Percentiles rank a stretch among this genome's conserved stretches.
Evolutionary conservation across 371 early-diverging fungal species (phyloP).

Genomic region (Lichtheimia ornata): DNA sequence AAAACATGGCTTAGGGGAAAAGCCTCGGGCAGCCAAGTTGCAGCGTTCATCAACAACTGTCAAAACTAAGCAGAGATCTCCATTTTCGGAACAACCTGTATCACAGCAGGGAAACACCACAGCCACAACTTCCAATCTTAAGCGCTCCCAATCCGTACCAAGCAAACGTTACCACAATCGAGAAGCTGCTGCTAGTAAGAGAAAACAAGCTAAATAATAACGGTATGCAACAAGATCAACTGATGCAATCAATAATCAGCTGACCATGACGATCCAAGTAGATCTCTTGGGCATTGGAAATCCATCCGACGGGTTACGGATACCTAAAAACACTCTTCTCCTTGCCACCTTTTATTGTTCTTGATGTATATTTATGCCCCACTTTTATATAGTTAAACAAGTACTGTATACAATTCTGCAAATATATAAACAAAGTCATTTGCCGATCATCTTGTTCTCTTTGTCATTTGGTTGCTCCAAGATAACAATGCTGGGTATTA

Average conservation of each 20-base stretch:
- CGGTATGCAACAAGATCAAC: too few species aligned
- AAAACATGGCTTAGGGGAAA: slow-evolving; percentile 2
- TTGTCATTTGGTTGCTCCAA: too few species aligned
- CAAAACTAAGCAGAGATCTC: slow-evolving; percentile 1
- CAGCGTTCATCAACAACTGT: slow-evolving; percentile 6
- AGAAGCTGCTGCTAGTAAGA: too few species aligned
- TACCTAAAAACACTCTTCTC: not conserved
- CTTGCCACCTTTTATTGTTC: too few species aligned
- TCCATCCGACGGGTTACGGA: slow-evolving; percentile 15
- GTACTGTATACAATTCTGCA: too few species aligned
- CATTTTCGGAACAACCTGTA: not conserved
- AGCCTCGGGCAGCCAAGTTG: slow-evolving; percentile 1
- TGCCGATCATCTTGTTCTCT: too few species aligned
- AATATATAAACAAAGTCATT: too few species aligned
- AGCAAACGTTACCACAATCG: slow-evolving; percentile 7
- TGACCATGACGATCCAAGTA: not conserved
- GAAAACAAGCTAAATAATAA: not conserved
- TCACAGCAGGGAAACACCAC: not conserved
- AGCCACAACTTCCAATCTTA: slow-evolving; percentile 3
- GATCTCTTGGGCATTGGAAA: slow-evolving; percentile 14
- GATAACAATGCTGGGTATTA: too few species aligned
- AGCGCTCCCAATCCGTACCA: slow-evolving; percentile 24
- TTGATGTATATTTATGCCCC: too few species aligned
- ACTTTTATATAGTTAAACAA: too few species aligned
- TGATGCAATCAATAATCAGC: not conserved